Conservation (phyloP, 2,329 filamentous ascomycete species). For the Pseudonectria buxi region DNA sequence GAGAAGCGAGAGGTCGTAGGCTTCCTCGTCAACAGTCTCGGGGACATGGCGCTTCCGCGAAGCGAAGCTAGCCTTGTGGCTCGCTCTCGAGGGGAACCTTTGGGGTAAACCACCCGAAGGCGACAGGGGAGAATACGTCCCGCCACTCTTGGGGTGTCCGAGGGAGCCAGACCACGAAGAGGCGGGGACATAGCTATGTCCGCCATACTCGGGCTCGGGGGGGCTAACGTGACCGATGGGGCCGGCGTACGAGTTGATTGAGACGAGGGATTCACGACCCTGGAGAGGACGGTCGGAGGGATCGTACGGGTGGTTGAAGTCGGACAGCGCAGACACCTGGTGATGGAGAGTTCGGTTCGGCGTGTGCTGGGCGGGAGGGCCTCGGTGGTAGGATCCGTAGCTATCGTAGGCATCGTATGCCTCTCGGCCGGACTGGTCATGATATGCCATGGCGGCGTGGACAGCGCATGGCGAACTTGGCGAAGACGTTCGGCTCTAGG, state of each 20-base stretch:
- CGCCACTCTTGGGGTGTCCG: slow-evolving; percentile 19
- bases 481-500: background rate
- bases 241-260: slow-evolving; percentile 28
- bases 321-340: slow-evolving; percentile 28
- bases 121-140: slow-evolving; percentile 24
- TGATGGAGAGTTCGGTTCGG: slow-evolving; percentile 19
- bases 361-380: background rate
- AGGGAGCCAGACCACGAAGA: slow-evolving; percentile 23
- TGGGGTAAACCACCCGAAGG: slow-evolving; percentile 11
- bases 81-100: slow-evolving; percentile 17
- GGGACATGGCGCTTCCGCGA: slow-evolving; percentile 18
- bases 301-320: slow-evolving; percentile 24
- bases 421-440: slow-evolving; percentile 24
- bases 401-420: slow-evolving; percentile 10
- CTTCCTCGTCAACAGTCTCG: slow-evolving; percentile 32
- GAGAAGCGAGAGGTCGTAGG: slow-evolving; percentile 38
- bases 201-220: slow-evolving; percentile 10
- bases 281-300: slow-evolving; percentile 20
- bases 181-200: slow-evolving; percentile 14
- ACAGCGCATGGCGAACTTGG: slow-evolving; percentile 16
- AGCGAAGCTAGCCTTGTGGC: slow-evolving; percentile 19
- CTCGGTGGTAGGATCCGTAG: slow-evolving; percentile 12
- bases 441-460: slow-evolving; percentile 22
- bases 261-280: slow-evolving; percentile 33
- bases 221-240: slow-evolving; percentile 9